These are phyloP conservation scores for Podospora tetraspora DNA, from an alignment of 495 filamentous ascomycete species.

Conservation along the genomic window DNA sequence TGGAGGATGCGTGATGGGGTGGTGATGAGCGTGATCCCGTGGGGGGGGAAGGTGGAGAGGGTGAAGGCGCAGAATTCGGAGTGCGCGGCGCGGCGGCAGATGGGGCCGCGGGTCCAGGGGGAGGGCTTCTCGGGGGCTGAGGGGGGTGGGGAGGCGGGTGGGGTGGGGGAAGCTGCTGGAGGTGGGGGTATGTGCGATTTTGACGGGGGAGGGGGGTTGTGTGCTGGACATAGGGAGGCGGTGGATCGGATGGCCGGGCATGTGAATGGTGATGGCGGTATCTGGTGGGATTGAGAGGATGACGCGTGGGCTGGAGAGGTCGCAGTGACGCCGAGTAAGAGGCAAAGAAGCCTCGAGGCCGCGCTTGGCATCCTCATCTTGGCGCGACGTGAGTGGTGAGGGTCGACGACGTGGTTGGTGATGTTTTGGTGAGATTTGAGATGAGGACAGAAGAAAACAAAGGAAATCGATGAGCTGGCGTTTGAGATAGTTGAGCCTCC, in stretches of 20 bases:
- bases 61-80: slow-evolving; percentile 29
- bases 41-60: slow-evolving; percentile 21
- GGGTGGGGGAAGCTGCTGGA: not conserved
- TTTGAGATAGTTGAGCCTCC: not conserved
- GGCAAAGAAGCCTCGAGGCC: not conserved
- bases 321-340: not conserved
- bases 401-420: not conserved
- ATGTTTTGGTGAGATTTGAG: not conserved
- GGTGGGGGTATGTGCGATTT: not conserved
- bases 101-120: slow-evolving; percentile 9
- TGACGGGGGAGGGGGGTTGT: not conserved
- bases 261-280: not conserved
- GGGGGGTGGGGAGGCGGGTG: not conserved
- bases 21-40: slow-evolving; percentile 34
- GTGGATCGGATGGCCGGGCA: not conserved
- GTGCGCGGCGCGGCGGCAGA: slow-evolving; percentile 17
- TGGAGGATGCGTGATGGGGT: slow-evolving; percentile 17
- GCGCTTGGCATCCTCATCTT: not conserved
- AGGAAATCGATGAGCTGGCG: not conserved
- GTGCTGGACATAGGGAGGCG: not conserved
- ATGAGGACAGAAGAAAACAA: not conserved
- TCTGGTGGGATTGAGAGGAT: not conserved
- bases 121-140: not conserved
- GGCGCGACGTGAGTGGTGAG: not conserved
- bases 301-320: not conserved